Conservation (phyloP, 1,284 basidiomycete species). For the Cerioporus squamosus region DNA sequence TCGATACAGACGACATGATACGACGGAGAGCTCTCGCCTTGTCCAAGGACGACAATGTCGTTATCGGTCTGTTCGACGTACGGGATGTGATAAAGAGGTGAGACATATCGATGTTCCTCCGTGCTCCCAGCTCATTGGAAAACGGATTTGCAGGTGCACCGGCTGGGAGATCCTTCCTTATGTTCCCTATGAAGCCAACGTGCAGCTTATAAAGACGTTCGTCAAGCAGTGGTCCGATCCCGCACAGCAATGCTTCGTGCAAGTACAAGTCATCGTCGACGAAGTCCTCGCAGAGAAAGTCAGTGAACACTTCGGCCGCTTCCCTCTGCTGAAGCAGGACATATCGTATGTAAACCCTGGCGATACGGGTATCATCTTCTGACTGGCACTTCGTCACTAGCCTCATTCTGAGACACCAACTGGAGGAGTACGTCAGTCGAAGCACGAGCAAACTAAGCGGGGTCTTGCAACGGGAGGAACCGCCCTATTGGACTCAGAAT, state of each 20-base stretch:
- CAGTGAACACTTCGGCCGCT: slow-evolving; percentile 39
- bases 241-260: slow-evolving; percentile 42
- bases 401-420: slow-evolving; percentile 8
- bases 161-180: slow-evolving; percentile 57
- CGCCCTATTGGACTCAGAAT: slow-evolving; percentile 39
- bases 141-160: slow-evolving; percentile 41
- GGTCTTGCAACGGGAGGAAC: slow-evolving; percentile 33
- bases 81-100: slow-evolving; percentile 29
- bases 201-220: slow-evolving; percentile 44
- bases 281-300: slow-evolving; percentile 25
- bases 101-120: not conserved
- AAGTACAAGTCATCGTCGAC: slow-evolving; percentile 32
- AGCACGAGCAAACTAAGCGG: slow-evolving; percentile 20
- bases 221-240: slow-evolving; percentile 46
- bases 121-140: not conserved
- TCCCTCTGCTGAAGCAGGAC: slow-evolving; percentile 32
- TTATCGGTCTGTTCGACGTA: slow-evolving; percentile 23
- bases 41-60: not conserved
- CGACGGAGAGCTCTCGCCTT: too few relatives aligned
- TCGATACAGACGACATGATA: slow-evolving; percentile 5
- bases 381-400: not conserved
- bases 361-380: not conserved
- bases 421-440: not conserved
- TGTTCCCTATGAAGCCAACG: slow-evolving; percentile 55
- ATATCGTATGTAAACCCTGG: slow-evolving; percentile 33